A percentile compares a stretch with the other conserved stretches of the same genome.
phyloP scores from a whole-genome alignment of 164 flowering plant species.

The Euptelea pleiosperma region DNA sequence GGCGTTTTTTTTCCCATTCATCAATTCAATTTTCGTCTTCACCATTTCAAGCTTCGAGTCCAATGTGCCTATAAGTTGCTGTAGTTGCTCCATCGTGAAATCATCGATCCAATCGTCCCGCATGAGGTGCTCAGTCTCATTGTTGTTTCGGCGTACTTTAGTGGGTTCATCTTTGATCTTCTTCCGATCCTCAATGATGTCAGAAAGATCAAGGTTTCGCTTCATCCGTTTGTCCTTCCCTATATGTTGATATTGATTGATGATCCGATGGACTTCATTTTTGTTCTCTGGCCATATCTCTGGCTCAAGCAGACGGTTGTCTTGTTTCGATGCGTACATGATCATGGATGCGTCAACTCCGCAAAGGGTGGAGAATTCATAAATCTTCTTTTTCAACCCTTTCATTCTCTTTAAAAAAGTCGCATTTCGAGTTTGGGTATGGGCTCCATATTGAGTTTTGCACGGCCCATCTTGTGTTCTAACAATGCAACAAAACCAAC shows the following conservation, averaged over 20 bases:
- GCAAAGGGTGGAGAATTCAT: slow-evolving; percentile 37
- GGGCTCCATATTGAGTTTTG: slow-evolving; percentile 14
- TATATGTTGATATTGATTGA: slow-evolving; percentile 14
- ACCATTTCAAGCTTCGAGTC: slow-evolving; percentile 14
- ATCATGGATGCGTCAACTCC: slow-evolving; percentile 40
- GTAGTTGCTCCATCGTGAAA: slow-evolving; percentile 11
- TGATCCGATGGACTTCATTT: slow-evolving; percentile 10
- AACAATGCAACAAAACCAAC: no score
- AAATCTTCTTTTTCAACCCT: slow-evolving; percentile 30
- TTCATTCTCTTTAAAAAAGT: slow-evolving; percentile 30
- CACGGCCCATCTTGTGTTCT: slow-evolving; percentile 34
- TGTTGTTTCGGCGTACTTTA: slow-evolving; percentile 7
- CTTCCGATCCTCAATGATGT: slow-evolving; percentile 13
- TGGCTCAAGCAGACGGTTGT: neutral
- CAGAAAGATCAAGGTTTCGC: slow-evolving; percentile 6
- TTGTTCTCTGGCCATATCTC: slow-evolving; percentile 34
- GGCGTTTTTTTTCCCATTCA: neutral
- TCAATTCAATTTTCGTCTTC: neutral
- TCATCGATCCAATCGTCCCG: slow-evolving; percentile 20
- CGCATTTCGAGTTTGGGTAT: slow-evolving; percentile 9
- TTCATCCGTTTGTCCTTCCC: slow-evolving; percentile 4
- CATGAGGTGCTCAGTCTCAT: slow-evolving; percentile 10
- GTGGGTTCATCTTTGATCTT: slow-evolving; percentile 17
- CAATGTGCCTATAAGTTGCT: neutral
- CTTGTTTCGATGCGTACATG: slow-evolving; percentile 24